These are phyloP conservation scores for Talaromyces wortmannii DNA, from an alignment of 495 filamentous ascomycete genomes.

Conservation along the genomic window DNA sequence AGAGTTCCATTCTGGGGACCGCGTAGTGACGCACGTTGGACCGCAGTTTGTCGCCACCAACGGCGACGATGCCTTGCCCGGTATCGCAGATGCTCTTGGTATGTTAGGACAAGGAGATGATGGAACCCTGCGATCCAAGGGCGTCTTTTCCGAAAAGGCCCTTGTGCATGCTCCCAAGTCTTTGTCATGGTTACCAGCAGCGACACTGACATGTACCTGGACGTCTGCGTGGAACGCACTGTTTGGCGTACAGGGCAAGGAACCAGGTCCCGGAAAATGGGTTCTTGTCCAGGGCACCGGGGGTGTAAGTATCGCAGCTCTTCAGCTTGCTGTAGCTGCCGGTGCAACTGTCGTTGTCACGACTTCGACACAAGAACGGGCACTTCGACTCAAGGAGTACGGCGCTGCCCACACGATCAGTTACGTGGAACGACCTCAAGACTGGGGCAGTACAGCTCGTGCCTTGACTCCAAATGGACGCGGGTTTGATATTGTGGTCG, in stretches of 20 bases:
- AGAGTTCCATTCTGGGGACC: conserved; percentile 9
- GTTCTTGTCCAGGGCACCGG: conserved; percentile 56
- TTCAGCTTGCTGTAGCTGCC: conserved; percentile 67
- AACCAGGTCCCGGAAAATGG: conserved; percentile 32
- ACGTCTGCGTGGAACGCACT: conserved; percentile 37
- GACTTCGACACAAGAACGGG: conserved; percentile 57
- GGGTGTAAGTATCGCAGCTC: conserved; percentile 62
- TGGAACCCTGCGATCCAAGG: conserved; percentile 52
- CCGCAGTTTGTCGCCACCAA: conserved; percentile 1
- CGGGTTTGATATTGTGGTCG: conserved; percentile 53
- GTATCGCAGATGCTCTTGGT: neutral
- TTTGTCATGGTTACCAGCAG: conserved; percentile 14
- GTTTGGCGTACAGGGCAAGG: conserved; percentile 46
- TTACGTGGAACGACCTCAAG: conserved; percentile 43
- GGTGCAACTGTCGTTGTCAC: conserved; percentile 68
- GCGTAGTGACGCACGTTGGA: conserved; percentile 7
- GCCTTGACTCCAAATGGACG: conserved; percentile 36
- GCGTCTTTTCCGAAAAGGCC: conserved; percentile 74
- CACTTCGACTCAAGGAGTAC: conserved; percentile 43
- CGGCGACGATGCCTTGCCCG: conserved; percentile 7
- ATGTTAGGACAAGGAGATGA: conserved; percentile 8
- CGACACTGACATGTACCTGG: conserved; percentile 20
- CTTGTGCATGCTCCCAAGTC: conserved; percentile 19
- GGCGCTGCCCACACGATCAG: conserved; percentile 47
- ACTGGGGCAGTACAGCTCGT: conserved; percentile 56